A percentile compares a stretch with the other conserved stretches of the same genome.
These are phyloP conservation scores for Chalciporus sp. DNA, from an alignment of 1,284 basidiomycete species.

Conservation along the genomic window DNA sequence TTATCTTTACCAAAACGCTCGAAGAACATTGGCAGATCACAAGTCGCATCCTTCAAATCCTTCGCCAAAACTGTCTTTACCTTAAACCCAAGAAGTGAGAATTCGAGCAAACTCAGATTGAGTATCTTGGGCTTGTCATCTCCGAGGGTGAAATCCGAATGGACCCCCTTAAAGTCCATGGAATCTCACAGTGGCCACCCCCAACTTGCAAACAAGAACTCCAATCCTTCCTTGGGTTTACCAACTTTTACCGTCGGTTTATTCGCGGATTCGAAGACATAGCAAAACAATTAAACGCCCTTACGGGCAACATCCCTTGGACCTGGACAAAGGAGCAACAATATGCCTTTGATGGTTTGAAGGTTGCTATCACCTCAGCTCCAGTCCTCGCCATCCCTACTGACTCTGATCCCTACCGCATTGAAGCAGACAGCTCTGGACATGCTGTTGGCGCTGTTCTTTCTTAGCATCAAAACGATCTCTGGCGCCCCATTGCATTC, in stretches of 20 bases:
- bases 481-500: constrained; percentile 8
- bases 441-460: neutral
- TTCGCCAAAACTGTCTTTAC: constrained; percentile 31
- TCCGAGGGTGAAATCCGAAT: too few relatives aligned
- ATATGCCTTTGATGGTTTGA: neutral
- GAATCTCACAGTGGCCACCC: too few relatives aligned
- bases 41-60: constrained; percentile 32
- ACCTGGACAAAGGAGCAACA: neutral
- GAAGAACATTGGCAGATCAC: constrained; percentile 26
- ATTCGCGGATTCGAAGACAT: too few relatives aligned
- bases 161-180: constrained; percentile 29
- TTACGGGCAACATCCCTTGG: constrained; percentile 9
- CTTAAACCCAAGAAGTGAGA: constrained; percentile 42
- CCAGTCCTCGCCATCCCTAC: constrained; percentile 6
- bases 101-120: constrained; percentile 34
- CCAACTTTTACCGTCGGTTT: too few relatives aligned
- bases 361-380: neutral
- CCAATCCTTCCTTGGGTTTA: constrained; percentile 37
- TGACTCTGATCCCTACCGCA: constrained; percentile 4
- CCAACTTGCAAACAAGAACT: constrained; percentile 26
- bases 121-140: too few relatives aligned
- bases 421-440: constrained; percentile 4
- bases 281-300: too few relatives aligned
- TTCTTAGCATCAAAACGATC: constrained; percentile 1
- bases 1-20: neutral